Evolutionary conservation across 2,329 filamentous ascomycete species (phyloP).

Genomic region (Phialophora verrucosa): DNA sequence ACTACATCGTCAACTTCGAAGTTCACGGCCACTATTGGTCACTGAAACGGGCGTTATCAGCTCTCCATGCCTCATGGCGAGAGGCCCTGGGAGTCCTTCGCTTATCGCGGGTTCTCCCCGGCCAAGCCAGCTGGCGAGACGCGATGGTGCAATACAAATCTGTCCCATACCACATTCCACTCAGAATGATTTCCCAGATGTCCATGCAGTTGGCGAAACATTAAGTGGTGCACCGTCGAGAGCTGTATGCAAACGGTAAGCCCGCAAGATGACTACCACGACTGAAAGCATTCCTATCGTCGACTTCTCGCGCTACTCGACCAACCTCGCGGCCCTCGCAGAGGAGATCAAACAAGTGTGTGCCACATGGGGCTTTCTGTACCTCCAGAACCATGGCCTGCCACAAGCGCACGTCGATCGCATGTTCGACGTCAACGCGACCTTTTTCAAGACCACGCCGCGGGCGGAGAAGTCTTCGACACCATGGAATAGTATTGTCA

Average conservation of each 20-base stretch:
- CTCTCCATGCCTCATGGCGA: background rate
- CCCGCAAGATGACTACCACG: background rate
- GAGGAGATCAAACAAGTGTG: constrained; percentile 76
- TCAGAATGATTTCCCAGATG: background rate
- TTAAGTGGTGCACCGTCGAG: background rate
- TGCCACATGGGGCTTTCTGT: constrained; percentile 64
- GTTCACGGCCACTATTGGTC: background rate
- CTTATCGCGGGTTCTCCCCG: background rate
- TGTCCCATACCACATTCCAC: background rate
- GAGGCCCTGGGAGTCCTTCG: background rate
- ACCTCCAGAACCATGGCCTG: constrained; percentile 40
- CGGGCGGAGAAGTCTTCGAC: constrained; percentile 21
- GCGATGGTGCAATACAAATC: background rate
- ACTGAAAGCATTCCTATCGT: constrained; percentile 62
- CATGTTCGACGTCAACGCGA: constrained; percentile 35
- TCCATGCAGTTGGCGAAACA: background rate
- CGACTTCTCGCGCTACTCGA: constrained; percentile 75
- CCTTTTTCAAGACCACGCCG: constrained; percentile 47
- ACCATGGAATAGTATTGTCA: constrained; percentile 30
- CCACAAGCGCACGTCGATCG: constrained; percentile 33
- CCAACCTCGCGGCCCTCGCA: constrained; percentile 65
- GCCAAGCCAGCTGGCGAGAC: background rate
- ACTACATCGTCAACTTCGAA: background rate
- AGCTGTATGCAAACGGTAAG: background rate
- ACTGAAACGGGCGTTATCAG: background rate